Evolutionary conservation across 352 stramenopile species (phyloP).

Genomic region (Phytophthora ohioensis): DNA sequence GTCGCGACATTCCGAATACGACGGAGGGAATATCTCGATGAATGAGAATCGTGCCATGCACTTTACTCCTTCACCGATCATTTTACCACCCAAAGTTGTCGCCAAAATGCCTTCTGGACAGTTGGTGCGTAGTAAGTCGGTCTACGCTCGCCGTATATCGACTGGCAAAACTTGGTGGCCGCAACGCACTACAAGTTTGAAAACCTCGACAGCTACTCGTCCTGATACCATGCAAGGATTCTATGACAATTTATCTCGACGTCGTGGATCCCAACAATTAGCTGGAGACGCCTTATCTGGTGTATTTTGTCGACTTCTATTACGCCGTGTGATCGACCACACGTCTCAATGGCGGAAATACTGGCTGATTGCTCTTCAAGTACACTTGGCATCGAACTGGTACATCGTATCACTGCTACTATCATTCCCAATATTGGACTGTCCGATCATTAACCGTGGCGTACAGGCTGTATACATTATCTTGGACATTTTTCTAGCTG

Average conservation of each 20-base stretch:
- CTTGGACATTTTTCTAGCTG: too few relatives aligned
- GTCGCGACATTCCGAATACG: constrained; percentile 33
- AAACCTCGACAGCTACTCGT: neutral
- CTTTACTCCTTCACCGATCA: constrained; percentile 22
- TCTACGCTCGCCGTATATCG: constrained; percentile 43
- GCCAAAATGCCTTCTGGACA: constrained; percentile 5
- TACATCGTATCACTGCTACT: too few relatives aligned
- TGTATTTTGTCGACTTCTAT: too few relatives aligned
- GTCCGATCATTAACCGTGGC: too few relatives aligned
- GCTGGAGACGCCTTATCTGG: too few relatives aligned
- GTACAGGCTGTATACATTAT: too few relatives aligned
- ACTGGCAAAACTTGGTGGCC: constrained; percentile 24
- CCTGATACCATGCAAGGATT: constrained; percentile 43
- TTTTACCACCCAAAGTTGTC: constrained; percentile 8
- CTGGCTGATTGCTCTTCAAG: too few relatives aligned
- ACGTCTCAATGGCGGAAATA: too few relatives aligned
- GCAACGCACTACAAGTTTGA: constrained; percentile 11
- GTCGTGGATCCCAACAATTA: constrained; percentile 18
- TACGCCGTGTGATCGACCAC: too few relatives aligned
- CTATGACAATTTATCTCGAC: constrained; percentile 49
- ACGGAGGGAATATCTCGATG: constrained; percentile 38
- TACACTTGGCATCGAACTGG: too few relatives aligned
- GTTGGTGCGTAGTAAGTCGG: constrained; percentile 63
- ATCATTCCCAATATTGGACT: too few relatives aligned
- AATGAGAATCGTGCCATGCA: constrained; percentile 33